These are phyloP conservation scores for Vaccinium darrowii DNA, from an alignment of 148 eudicot species.

Conservation along the genomic window DNA sequence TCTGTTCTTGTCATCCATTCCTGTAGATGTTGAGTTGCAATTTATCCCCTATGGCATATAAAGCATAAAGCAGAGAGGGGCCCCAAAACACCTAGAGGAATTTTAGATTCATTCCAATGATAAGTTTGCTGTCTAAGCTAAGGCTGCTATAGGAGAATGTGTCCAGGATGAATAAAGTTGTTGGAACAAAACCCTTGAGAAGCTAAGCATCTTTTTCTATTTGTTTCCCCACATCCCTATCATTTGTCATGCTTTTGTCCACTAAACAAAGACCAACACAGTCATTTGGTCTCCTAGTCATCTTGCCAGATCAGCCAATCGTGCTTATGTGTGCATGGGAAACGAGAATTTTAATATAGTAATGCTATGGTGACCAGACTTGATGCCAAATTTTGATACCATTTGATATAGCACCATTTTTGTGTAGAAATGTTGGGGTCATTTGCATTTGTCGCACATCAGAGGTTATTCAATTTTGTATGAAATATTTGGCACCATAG, in stretches of 20 bases:
- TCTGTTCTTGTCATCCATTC: constrained; percentile 38
- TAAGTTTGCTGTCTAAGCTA: constrained; percentile 41
- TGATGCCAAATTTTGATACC: neutral
- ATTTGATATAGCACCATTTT: neutral
- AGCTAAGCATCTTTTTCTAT: constrained; percentile 82
- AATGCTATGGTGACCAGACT: neutral
- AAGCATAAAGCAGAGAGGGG: constrained; percentile 66
- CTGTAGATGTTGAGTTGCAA: constrained; percentile 42
- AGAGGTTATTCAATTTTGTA: neutral
- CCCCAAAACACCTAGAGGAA: constrained; percentile 50
- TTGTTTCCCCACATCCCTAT: constrained; percentile 47
- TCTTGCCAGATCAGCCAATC: constrained; percentile 33
- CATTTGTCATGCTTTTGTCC: constrained; percentile 50
- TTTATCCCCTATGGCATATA: constrained; percentile 41
- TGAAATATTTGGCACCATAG: neutral
- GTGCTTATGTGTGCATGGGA: constrained; percentile 24
- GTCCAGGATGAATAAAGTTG: constrained; percentile 48
- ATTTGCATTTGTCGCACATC: neutral
- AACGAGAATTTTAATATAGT: neutral
- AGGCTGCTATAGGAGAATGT: constrained; percentile 70
- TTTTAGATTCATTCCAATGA: constrained; percentile 69
- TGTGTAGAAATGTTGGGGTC: neutral
- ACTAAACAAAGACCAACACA: constrained; percentile 34
- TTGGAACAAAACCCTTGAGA: constrained; percentile 71
- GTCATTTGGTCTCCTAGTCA: constrained; percentile 23